These are phyloP conservation scores for Thelonectria rubi DNA, from an alignment of 2,329 filamentous ascomycete species.

Conservation along the genomic window DNA sequence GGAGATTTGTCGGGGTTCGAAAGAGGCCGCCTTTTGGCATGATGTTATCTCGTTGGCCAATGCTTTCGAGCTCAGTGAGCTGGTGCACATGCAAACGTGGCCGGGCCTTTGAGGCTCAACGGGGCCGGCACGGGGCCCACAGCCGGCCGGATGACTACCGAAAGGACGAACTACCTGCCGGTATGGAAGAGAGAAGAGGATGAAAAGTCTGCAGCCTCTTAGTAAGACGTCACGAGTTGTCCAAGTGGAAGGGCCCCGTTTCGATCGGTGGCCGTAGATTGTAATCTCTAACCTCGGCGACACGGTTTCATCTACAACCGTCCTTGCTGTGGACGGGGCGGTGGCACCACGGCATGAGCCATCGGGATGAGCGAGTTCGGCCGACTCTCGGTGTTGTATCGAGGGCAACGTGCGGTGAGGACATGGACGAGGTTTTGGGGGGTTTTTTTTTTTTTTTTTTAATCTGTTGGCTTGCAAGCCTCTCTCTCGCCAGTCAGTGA, in stretches of 20 bases:
- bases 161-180: slow-evolving; percentile 15
- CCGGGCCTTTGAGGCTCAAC: slow-evolving; percentile 22
- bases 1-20: slow-evolving; percentile 34
- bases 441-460: background rate
- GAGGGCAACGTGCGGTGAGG: background rate
- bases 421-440: background rate
- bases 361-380: background rate
- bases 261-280: background rate
- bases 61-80: slow-evolving; percentile 5
- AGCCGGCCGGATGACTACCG: slow-evolving; percentile 20
- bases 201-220: background rate
- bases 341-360: background rate
- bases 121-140: slow-evolving; percentile 5
- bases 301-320: background rate
- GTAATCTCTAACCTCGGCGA: slow-evolving; percentile 21
- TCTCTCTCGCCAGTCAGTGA: background rate
- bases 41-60: slow-evolving; percentile 24
- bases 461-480: background rate
- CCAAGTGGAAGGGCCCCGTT: background rate
- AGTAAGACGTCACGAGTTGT: background rate
- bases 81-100: slow-evolving; percentile 19
- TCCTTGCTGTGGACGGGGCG: background rate
- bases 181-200: slow-evolving; percentile 1
- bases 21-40: slow-evolving; percentile 13
- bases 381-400: background rate